phyloP scores from a whole-genome alignment of 2,329 filamentous ascomycete species.

The Didymellaceae sp. region DNA sequence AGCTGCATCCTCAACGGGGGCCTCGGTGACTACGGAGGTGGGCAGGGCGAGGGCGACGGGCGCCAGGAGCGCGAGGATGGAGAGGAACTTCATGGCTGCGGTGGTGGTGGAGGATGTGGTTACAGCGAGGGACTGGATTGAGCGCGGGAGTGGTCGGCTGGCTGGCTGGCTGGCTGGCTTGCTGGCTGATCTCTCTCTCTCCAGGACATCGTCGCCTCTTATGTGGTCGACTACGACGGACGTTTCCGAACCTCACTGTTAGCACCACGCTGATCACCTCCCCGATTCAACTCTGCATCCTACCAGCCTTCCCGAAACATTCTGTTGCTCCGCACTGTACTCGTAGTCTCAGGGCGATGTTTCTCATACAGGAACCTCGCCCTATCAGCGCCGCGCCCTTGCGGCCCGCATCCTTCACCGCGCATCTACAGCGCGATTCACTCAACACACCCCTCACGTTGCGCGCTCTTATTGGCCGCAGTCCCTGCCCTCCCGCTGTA shows the following conservation, averaged over 20 bases:
- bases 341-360: not conserved
- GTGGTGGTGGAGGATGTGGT: not conserved
- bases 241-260: conserved; percentile 21
- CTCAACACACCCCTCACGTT: conserved; percentile 25
- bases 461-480: conserved; percentile 11
- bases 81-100: conserved; percentile 29
- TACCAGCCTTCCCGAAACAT: conserved; percentile 22
- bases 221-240: conserved; percentile 19
- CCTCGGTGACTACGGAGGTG: conserved; percentile 19
- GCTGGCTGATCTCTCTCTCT: not conserved
- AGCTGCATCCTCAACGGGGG: conserved; percentile 11
- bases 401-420: conserved; percentile 8
- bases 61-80: conserved; percentile 26
- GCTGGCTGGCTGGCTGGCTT: conserved; percentile 11
- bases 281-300: conserved; percentile 22
- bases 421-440: not conserved
- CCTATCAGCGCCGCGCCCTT: conserved; percentile 2
- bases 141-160: conserved; percentile 7
- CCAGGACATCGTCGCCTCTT: not conserved
- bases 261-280: conserved; percentile 21
- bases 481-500: conserved; percentile 2
- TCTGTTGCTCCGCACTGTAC: conserved; percentile 18
- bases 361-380: conserved; percentile 3
- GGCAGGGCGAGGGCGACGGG: conserved; percentile 28
- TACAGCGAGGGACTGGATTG: conserved; percentile 20